Conservation (phyloP, 176 grass and related monocot genomes). For the Oryza meyeriana region DNA sequence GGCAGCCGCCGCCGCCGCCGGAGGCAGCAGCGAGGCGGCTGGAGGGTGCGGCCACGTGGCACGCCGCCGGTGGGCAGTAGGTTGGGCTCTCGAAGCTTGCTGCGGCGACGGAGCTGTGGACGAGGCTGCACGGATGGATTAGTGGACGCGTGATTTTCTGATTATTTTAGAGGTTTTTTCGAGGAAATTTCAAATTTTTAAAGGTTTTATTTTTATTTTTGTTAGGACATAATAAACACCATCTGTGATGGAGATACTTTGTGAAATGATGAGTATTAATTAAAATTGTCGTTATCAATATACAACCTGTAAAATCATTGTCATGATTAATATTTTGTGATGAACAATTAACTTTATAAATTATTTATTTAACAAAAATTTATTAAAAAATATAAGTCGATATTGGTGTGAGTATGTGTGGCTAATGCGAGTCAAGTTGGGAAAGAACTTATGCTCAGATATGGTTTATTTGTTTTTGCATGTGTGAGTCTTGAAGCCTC, state of each 20-base stretch:
- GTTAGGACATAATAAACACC: neutral
- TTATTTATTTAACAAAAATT: no score
- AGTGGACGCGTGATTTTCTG: constrained; percentile 24
- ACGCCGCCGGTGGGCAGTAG: constrained; percentile 12
- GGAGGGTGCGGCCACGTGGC: neutral
- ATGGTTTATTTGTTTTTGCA: no score
- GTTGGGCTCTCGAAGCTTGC: neutral
- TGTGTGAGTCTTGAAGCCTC: no score
- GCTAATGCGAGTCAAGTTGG: no score
- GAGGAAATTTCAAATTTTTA: neutral
- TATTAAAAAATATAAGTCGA: no score
- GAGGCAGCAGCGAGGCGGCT: neutral
- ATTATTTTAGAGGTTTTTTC: neutral
- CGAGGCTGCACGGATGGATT: neutral
- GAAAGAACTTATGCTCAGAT: no score
- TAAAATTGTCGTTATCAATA: neutral
- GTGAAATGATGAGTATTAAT: neutral
- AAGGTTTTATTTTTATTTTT: neutral
- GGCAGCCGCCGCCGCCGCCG: neutral
- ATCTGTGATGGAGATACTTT: constrained; percentile 1
- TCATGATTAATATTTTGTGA: no score
- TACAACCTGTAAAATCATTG: no score
- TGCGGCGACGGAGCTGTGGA: neutral
- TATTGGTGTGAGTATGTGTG: no score
- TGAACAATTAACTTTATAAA: no score